A percentile compares a stretch with the other conserved stretches of the same genome.
Conservation (phyloP, 1,139 yeast species). For the Lodderomyces orthopsilosis region DNA sequence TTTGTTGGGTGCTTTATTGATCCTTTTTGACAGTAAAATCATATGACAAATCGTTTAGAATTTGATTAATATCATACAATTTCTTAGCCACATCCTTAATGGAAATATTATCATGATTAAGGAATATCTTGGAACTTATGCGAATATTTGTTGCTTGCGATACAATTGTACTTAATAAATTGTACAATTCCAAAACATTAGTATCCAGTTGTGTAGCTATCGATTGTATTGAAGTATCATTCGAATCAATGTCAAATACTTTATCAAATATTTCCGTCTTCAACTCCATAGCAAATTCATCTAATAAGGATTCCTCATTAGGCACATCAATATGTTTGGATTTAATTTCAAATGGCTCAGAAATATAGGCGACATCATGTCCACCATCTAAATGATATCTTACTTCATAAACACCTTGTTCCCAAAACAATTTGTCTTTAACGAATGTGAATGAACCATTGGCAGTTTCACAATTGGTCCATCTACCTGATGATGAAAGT, state of each 20-base stretch:
- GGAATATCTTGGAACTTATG: slow-evolving; percentile 38
- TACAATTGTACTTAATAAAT: slow-evolving; percentile 33
- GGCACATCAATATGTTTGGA: slow-evolving; percentile 43
- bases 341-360: slow-evolving; percentile 69
- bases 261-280: slow-evolving; percentile 32
- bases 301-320: slow-evolving; percentile 15
- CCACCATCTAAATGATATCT: slow-evolving; percentile 69
- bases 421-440: slow-evolving; percentile 56
- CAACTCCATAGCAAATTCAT: slow-evolving; percentile 31
- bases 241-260: slow-evolving; percentile 23
- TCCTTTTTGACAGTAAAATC: slow-evolving; percentile 17
- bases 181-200: slow-evolving; percentile 32
- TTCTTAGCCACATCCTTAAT: slow-evolving; percentile 37
- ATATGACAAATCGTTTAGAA: slow-evolving; percentile 43
- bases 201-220: slow-evolving; percentile 25
- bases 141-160: slow-evolving; percentile 38
- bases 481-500: slow-evolving; percentile 65
- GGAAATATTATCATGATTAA: slow-evolving; percentile 34
- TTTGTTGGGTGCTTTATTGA: slow-evolving; percentile 18
- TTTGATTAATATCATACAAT: slow-evolving; percentile 40
- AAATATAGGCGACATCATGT: slow-evolving; percentile 67
- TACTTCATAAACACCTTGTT: slow-evolving; percentile 72
- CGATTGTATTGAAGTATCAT: slow-evolving; percentile 26
- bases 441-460: slow-evolving; percentile 54
- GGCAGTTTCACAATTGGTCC: slow-evolving; percentile 53